Evolutionary conservation across 768 basidiomycete genomes (phyloP), one percentile per base, ranked within the genome.

Genomic region (Porpolomopsis calyptriformis): DNA sequence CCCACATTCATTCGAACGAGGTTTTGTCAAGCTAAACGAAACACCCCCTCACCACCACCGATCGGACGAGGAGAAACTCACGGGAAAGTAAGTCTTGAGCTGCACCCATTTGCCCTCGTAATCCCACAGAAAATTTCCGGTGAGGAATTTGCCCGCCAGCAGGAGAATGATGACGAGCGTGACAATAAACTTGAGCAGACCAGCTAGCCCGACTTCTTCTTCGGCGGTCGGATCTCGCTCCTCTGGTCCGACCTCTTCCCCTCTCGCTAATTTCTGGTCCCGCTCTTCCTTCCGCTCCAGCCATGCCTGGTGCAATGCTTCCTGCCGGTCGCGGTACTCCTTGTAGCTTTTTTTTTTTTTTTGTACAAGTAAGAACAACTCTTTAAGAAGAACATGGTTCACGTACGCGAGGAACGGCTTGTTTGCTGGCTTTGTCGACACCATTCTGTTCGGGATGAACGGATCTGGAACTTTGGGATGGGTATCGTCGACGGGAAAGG

Each of bases 111-210:
- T 77, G 51, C 74, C 75, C 51, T 83, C 71, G 55, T 81, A 77
- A 51, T 91, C 88, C 89, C 90, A 96, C 18, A 78, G 64, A 59
- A 78, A 88, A 57, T 82, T 87, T n/a, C 83, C 86, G 0, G 87
- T 87, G 58, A 93, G 67, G 63, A 93, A 90, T 58, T 84, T 85
- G 45, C 90, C 83, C 27, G 80, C 73, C 24, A 88, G 66, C 1
- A 76, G 56, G 31, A 73, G 49, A 50, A 79, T 62, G 42, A 85
- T 53, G 18, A 79, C 43, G 2, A 75, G 42, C 52, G 76, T 74
- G 40, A 85, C 48, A 29, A 85, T 52, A 59, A 87, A 82, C 60
- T 84, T 87, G 58, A 89, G 61, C 39, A 89, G 58, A 19, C 77
- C 81, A 25, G 74, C 57, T 31, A 78, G 50, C 40, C 79, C 81